A percentile compares a stretch with the other conserved stretches of the same genome.
phyloP scores from a whole-genome alignment of 2,329 filamentous ascomycete species.

The Rhytidhysteron rufulum region DNA sequence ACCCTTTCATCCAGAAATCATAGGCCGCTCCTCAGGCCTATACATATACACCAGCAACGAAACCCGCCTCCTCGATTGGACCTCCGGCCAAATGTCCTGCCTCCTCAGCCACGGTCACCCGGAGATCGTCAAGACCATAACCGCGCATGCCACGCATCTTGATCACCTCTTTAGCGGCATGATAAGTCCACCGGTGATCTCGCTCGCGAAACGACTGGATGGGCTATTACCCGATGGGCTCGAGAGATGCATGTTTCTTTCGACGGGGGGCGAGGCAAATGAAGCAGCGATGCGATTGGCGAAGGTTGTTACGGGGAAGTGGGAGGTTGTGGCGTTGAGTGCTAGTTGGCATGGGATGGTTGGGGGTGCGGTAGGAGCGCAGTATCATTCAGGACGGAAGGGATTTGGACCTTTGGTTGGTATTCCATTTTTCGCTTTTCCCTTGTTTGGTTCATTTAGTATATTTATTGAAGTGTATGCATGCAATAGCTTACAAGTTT shows the following conservation, averaged over 20 bases:
- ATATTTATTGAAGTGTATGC: no score
- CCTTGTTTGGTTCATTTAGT: no score
- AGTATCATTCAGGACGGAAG: conserved; percentile 52
- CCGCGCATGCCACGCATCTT: conserved; percentile 21
- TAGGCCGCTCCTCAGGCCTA: conserved; percentile 23
- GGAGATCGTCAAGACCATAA: conserved; percentile 28
- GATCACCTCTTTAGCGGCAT: conserved; percentile 35
- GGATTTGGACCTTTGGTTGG: conserved; percentile 38
- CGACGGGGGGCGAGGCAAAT: conserved; percentile 33
- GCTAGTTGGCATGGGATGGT: conserved; percentile 62
- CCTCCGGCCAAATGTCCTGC: conserved; percentile 26
- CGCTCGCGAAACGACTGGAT: conserved; percentile 25
- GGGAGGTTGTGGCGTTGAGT: conserved; percentile 59
- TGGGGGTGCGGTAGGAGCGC: conserved; percentile 48
- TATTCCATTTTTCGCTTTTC: background rate
- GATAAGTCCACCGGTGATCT: conserved; percentile 32
- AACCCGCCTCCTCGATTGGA: conserved; percentile 30
- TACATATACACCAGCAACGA: conserved; percentile 27
- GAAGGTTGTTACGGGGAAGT: conserved; percentile 61
- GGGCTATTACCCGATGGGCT: conserved; percentile 20
- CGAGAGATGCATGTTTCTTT: conserved; percentile 33
- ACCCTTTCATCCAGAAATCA: conserved; percentile 24
- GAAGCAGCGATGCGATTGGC: conserved; percentile 64
- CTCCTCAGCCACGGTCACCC: conserved; percentile 28
- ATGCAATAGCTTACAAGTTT: no score